Percentiles rank a stretch among this genome's conserved stretches.
phyloP scores from a whole-genome alignment of 805 yeast genomes.

The Ogataea trehaloabstinens region DNA sequence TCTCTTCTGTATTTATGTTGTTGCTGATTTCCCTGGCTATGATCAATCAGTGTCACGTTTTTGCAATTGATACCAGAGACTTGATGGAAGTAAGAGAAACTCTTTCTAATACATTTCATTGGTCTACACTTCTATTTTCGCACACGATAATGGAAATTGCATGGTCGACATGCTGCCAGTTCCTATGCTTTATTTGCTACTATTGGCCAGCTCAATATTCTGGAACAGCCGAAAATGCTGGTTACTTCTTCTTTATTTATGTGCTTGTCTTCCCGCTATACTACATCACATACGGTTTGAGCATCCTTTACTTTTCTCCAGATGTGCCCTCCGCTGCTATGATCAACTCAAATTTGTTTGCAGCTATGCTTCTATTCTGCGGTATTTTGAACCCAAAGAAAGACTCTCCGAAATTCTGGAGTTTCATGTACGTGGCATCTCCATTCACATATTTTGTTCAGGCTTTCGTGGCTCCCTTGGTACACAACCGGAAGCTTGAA shows the following conservation, averaged over 20 bases:
- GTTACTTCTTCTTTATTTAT: slow-evolving; percentile 39
- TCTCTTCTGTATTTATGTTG: slow-evolving; percentile 52
- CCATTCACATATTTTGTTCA: slow-evolving; percentile 71
- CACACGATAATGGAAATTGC: slow-evolving; percentile 60
- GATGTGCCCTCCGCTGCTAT: slow-evolving; percentile 67
- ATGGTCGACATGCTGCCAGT: slow-evolving; percentile 48
- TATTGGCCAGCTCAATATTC: slow-evolving; percentile 37
- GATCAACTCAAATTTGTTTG: slow-evolving; percentile 52
- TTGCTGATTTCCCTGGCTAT: slow-evolving; percentile 60
- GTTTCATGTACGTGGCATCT: slow-evolving; percentile 70
- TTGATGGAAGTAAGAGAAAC: slow-evolving; percentile 68
- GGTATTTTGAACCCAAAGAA: slow-evolving; percentile 61
- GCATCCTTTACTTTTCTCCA: slow-evolving; percentile 57
- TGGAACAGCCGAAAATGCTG: slow-evolving; percentile 41
- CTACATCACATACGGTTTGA: slow-evolving; percentile 51
- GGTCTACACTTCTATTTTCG: slow-evolving; percentile 56
- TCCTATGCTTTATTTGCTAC: slow-evolving; percentile 44
- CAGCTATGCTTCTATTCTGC: slow-evolving; percentile 61
- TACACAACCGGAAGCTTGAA: slow-evolving; percentile 47
- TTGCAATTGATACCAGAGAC: slow-evolving; percentile 56
- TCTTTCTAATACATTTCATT: slow-evolving; percentile 68
- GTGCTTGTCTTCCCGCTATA: slow-evolving; percentile 44
- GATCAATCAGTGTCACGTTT: slow-evolving; percentile 63
- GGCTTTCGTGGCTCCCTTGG: slow-evolving; percentile 48
- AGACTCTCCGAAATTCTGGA: slow-evolving; percentile 77